Evolutionary conservation across 169 alveolate genomes (phyloP).

Genomic region (Eimeria maxima): DNA sequence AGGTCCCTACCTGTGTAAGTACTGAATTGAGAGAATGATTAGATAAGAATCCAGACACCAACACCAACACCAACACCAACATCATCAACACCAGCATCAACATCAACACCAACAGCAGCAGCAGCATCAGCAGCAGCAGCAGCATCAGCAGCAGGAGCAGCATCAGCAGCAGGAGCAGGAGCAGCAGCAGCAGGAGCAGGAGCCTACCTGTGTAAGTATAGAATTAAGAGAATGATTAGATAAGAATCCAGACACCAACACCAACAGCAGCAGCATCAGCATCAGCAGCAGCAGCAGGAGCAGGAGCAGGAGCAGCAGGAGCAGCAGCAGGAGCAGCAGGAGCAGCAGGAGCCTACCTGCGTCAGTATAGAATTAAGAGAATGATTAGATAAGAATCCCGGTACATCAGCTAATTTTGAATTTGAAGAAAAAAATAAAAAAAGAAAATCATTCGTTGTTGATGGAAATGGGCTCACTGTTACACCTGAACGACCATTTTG

Average conservation of each 20-base stretch:
- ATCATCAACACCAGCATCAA: too few species aligned
- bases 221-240: not conserved
- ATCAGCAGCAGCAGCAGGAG: not conserved
- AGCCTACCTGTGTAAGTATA: not conserved
- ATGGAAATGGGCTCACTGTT: not conserved
- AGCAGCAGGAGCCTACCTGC: not conserved
- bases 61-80: too few species aligned
- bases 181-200: constrained; percentile 2
- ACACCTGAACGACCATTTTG: not conserved
- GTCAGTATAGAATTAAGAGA: not conserved
- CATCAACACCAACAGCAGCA: not conserved
- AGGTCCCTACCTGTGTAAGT: not conserved
- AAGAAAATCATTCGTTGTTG: not conserved
- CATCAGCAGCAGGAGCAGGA: not conserved
- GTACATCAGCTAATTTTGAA: not conserved
- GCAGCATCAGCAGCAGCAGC: not conserved
- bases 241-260: not conserved
- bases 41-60: not conserved
- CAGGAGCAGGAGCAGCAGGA: not conserved
- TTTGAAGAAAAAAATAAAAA: not conserved
- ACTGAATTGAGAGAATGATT: not conserved
- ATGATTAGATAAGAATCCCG: not conserved
- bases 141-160: not conserved
- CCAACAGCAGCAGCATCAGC: too few species aligned
- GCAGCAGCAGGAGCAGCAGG: not conserved